Evolutionary conservation across 768 basidiomycete species (phyloP).

Genomic region (Candolleomyces aberdarensis): DNA sequence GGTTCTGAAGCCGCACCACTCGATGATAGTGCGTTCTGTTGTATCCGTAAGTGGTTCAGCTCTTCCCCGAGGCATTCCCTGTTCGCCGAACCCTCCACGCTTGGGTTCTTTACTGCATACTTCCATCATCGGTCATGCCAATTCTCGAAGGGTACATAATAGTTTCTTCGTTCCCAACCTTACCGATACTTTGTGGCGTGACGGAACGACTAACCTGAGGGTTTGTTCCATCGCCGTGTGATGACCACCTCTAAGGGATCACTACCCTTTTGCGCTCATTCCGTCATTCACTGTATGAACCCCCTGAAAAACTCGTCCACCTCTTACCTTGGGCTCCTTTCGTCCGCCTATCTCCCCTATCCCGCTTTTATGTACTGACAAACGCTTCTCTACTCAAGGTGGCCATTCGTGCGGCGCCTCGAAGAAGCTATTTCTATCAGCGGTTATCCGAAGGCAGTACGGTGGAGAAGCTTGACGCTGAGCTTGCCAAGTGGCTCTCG

Average conservation of each 20-base stretch:
- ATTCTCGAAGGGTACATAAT: too few species aligned
- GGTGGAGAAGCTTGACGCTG: slow-evolving; percentile 48
- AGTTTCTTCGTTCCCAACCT: too few species aligned
- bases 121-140: too few species aligned
- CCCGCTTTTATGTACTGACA: not conserved
- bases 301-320: too few species aligned
- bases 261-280: too few species aligned
- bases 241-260: too few species aligned
- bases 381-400: slow-evolving; percentile 30
- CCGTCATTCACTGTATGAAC: too few species aligned
- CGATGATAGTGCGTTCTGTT: slow-evolving; percentile 62
- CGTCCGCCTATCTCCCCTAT: slow-evolving; percentile 2
- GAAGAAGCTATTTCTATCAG: slow-evolving; percentile 58
- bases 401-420: slow-evolving; percentile 59
- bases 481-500: slow-evolving; percentile 57
- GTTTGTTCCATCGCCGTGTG: too few species aligned
- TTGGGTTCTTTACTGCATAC: slow-evolving; percentile 13
- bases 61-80: too few species aligned
- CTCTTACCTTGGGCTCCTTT: not conserved
- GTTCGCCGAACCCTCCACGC: not conserved
- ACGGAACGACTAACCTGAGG: too few species aligned
- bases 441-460: slow-evolving; percentile 60
- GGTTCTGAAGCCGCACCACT: slow-evolving; percentile 63
- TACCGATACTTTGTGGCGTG: too few species aligned
- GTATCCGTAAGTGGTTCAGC: slow-evolving; percentile 45